Base-by-base conservation (phyloP, 75 land plant species). In the Sequoia sempervirens region DNA sequence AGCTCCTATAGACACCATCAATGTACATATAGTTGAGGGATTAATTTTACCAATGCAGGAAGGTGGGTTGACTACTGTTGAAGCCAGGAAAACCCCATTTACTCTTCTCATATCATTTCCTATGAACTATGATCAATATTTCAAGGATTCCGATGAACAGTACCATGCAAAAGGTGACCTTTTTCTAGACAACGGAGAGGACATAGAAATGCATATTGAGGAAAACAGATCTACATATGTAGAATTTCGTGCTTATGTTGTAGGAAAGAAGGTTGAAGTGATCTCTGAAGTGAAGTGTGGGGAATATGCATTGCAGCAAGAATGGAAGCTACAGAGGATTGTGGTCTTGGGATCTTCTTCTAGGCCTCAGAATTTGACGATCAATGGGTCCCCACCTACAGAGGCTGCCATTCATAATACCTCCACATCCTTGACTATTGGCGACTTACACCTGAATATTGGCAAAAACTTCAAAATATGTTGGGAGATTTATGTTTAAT, bases 151-250 rank as follows among this genome's bases (percentile, higher is more conserved):
- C 5, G 3, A 74, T 93, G 23, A 46, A 28, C 8, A 69, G 6
- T 11, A 54, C 38, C 15, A 88, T 88, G 40, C 94, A 23, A 82
- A 46, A 14, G 98, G 98, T 34, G 83, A 85, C 18, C 87, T 95
- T 9, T 96, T 88, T 78, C 70, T 95, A 28, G 97, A 96, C 74
- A 87, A 93, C 37, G 98, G 91, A 8, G 97, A 95, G 87, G 89
- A 85, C 58, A 83, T 90, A 6, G 92, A 90, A 84, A 96, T 96
- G 98, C 86, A 84, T 54, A 54, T 92, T 14, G 84, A 88, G 46
- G 84, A 80, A 36, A 92, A 96, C 17, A 78, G 84, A 23, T 90
- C 94, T 47, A 94, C 91, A 0, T 89, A 86, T 68, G 85, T 96
- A 17, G 86, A 83, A 56, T 94, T 94, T 53, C 74, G 84, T 38